A percentile compares a stretch with the other conserved stretches of the same genome.
phyloP scores from a whole-genome alignment of 2,329 filamentous ascomycete species.

The Diaporthe vexans region DNA sequence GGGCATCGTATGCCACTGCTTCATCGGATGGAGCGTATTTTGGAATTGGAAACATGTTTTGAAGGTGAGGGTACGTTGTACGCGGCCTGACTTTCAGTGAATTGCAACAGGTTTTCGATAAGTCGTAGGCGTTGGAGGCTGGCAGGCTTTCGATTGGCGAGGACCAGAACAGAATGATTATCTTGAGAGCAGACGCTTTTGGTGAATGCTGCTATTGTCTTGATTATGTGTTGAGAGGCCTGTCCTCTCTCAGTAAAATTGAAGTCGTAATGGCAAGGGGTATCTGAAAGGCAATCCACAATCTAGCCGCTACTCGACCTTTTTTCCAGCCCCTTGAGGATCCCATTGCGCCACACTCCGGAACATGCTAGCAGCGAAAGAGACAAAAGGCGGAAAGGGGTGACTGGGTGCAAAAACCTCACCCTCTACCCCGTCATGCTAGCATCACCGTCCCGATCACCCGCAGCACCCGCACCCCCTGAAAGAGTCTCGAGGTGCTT shows the following conservation, averaged over 20 bases:
- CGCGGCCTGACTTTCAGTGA: not conserved
- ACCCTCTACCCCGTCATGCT: constrained; percentile 50
- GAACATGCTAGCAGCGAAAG: constrained; percentile 8
- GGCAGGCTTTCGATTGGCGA: not conserved
- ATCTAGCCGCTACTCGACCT: constrained; percentile 8
- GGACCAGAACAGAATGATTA: not conserved
- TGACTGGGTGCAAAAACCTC: no score
- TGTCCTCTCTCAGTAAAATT: not conserved
- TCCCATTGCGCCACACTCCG: constrained; percentile 35
- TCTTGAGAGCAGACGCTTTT: not conserved
- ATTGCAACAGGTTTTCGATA: not conserved
- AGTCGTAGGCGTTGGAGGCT: not conserved
- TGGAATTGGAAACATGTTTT: not conserved
- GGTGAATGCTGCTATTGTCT: not conserved
- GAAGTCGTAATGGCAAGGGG: constrained; percentile 27
- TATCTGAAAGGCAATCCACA: constrained; percentile 34
- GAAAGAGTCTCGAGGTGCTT: constrained; percentile 63
- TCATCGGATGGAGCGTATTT: not conserved
- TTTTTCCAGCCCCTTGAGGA: not conserved
- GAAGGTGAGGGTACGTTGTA: no score
- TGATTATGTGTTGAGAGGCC: not conserved
- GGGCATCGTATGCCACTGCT: not conserved
- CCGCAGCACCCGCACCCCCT: not conserved
- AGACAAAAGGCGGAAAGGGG: not conserved
- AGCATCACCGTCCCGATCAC: constrained; percentile 43